Percentiles rank a stretch among this genome's conserved stretches.
phyloP scores from a whole-genome alignment of 2,329 filamentous ascomycete genomes.

The Trichoderma sp. region DNA sequence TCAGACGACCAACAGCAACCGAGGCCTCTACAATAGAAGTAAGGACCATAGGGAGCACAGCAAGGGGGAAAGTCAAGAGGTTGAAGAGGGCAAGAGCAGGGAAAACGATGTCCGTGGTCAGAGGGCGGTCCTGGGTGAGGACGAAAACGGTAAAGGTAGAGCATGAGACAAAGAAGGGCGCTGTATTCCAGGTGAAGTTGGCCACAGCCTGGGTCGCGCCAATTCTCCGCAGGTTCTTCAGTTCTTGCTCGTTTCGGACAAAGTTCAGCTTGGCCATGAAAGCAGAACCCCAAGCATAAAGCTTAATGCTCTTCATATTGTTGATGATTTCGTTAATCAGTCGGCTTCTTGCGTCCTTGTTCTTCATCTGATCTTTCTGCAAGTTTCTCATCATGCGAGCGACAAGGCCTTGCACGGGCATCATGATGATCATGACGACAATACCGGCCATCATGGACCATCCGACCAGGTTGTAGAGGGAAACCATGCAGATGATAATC shows the following conservation, averaged over 20 bases:
- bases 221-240: constrained; percentile 95
- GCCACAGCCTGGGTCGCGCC: constrained; percentile 91
- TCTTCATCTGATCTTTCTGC: constrained; percentile 98
- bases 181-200: constrained; percentile 98
- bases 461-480: constrained; percentile 92
- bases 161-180: constrained; percentile 96
- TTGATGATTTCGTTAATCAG: constrained; percentile 97
- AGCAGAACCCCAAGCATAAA: constrained; percentile 95
- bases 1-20: constrained; percentile 87
- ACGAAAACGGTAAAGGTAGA: constrained; percentile 96
- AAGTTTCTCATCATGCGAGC: constrained; percentile 90
- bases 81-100: constrained; percentile 89
- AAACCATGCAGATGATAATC: constrained; percentile 92
- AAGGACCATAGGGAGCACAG: constrained; percentile 96
- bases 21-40: constrained; percentile 92
- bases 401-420: constrained; percentile 91
- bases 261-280: constrained; percentile 98
- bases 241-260: constrained; percentile 91
- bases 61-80: constrained; percentile 89
- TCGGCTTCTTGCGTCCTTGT: constrained; percentile 91
- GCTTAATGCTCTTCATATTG: constrained; percentile 99
- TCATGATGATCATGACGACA: constrained; percentile 95
- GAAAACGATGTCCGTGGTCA: constrained; percentile 95
- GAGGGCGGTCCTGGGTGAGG: constrained; percentile 73
- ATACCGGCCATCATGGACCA: constrained; percentile 95